Conservation (phyloP, 2,329 filamentous ascomycete genomes). For the Plectosphaerella cucumerina region DNA sequence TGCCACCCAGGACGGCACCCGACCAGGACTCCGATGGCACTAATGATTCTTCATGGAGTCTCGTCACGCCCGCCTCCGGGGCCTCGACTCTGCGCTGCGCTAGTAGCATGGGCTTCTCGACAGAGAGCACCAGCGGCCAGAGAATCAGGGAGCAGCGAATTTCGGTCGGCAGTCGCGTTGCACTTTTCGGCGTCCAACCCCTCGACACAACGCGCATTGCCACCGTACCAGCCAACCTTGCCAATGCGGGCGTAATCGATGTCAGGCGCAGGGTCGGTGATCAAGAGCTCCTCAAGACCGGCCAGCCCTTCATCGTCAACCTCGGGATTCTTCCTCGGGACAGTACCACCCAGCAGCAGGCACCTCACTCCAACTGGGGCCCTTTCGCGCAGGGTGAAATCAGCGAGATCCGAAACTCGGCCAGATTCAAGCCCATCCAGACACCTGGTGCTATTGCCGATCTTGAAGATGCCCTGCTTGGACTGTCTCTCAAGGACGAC, state of each 20-base stretch:
- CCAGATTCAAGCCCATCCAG: conserved; percentile 4
- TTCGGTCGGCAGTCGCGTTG: neutral
- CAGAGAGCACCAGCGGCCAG: neutral
- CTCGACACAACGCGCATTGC: neutral
- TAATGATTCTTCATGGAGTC: too few relatives aligned
- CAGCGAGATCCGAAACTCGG: conserved; percentile 6
- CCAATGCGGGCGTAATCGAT: conserved; percentile 5
- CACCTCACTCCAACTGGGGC: neutral
- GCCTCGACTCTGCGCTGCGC: neutral
- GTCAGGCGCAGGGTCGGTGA: neutral
- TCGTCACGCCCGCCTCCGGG: neutral
- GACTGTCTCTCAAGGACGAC: too few relatives aligned
- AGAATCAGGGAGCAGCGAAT: neutral
- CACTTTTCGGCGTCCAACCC: neutral
- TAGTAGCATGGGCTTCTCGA: neutral
- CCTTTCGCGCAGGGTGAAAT: conserved; percentile 5
- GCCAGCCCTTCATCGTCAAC: too few relatives aligned
- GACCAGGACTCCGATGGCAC: too few relatives aligned
- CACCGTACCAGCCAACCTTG: neutral
- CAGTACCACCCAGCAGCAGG: too few relatives aligned
- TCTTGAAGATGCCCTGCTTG: too few relatives aligned
- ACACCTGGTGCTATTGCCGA: neutral
- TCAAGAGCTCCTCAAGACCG: neutral
- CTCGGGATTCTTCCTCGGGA: too few relatives aligned
- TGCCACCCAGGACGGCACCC: too few relatives aligned